A percentile compares a stretch with the other conserved stretches of the same genome.
Conservation (phyloP, 202 grass and related monocot genomes). For the Schoenoplectus tabernaemontani region DNA sequence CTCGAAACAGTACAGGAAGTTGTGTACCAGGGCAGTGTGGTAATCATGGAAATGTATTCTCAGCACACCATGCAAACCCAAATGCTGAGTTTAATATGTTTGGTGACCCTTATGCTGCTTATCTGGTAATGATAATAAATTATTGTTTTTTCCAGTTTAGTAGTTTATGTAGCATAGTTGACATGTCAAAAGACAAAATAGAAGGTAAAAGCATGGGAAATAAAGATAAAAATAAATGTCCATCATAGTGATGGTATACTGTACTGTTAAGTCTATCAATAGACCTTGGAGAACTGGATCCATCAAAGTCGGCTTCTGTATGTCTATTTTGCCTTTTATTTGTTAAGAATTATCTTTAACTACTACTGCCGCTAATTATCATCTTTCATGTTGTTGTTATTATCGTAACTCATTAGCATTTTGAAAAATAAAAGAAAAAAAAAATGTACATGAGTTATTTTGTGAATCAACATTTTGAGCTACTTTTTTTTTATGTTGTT, state of each 20-base stretch:
- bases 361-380: not conserved
- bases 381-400: not conserved
- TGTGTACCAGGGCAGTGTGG: constrained; percentile 56
- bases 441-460: not conserved
- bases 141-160: not conserved
- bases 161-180: not conserved
- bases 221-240: not conserved
- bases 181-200: not conserved
- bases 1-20: constrained; percentile 13
- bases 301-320: not conserved
- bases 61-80: constrained; percentile 44
- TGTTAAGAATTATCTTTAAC: not conserved
- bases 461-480: not conserved
- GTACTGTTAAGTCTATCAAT: not conserved
- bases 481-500: not conserved
- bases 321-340: not conserved
- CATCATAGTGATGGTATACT: not conserved
- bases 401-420: not conserved
- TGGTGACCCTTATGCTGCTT: constrained; percentile 60
- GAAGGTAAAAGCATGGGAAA: not conserved
- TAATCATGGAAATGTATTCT: constrained; percentile 66
- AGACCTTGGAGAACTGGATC: not conserved
- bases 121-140: constrained; percentile 45
- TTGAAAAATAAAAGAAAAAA: not conserved
- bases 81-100: constrained; percentile 76